Evolutionary conservation across 2,329 filamentous ascomycete genomes (phyloP).

Genomic region (Sphaerulina musiva): DNA sequence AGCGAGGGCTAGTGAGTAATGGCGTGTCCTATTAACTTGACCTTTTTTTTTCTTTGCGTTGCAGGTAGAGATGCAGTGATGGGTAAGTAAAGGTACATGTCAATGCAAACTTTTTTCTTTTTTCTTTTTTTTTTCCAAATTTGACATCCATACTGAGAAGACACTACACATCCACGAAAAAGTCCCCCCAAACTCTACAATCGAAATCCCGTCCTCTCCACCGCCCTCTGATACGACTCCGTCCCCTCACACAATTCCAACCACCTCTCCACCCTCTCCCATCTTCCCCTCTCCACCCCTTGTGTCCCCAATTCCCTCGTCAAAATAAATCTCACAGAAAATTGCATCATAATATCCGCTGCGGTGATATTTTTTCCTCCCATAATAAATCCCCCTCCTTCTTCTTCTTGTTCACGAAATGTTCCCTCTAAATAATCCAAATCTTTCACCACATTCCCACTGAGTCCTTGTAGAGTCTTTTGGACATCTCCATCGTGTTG

Average conservation of each 20-base stretch:
- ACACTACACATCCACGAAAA: no score
- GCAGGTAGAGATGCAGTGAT: neutral
- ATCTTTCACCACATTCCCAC: slow-evolving; percentile 42
- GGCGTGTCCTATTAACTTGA: neutral
- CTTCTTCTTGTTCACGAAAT: slow-evolving; percentile 34
- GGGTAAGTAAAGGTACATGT: no score
- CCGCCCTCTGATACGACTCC: slow-evolving; percentile 35
- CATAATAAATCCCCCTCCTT: slow-evolving; percentile 37
- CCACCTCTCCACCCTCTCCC: slow-evolving; percentile 34
- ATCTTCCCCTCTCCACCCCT: slow-evolving; percentile 27
- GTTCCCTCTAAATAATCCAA: slow-evolving; percentile 43
- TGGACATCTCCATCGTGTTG: slow-evolving; percentile 34
- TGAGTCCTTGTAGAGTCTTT: slow-evolving; percentile 36
- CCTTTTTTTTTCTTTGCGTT: neutral
- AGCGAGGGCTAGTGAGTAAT: slow-evolving; percentile 4
- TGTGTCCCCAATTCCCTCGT: slow-evolving; percentile 34
- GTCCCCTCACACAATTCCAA: slow-evolving; percentile 35
- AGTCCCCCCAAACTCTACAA: slow-evolving; percentile 14
- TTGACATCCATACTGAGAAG: no score
- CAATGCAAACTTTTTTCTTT: no score
- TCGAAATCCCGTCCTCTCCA: slow-evolving; percentile 38
- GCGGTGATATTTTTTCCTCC: slow-evolving; percentile 39
- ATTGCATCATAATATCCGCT: slow-evolving; percentile 45
- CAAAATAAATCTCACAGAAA: slow-evolving; percentile 37
- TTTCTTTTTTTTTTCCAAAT: no score